Evolutionary conservation across 768 basidiomycete species (phyloP), one percentile per base, ranked within the genome.

Genomic region (Termitomyces eurrhizus): DNA sequence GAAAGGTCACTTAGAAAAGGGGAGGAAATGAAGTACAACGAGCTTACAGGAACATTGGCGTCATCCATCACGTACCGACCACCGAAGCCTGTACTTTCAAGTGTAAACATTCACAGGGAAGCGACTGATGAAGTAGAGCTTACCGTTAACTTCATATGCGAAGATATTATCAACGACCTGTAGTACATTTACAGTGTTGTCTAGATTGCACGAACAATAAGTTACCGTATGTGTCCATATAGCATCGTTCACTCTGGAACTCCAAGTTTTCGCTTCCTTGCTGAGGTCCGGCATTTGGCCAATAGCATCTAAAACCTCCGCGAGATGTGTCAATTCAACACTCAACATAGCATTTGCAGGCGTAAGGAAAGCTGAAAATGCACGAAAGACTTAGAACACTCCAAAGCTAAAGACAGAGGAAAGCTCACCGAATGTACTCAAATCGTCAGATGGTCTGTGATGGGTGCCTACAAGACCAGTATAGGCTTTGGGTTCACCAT

Each of bases 331-430:
- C 46, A 91, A 72, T 68, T 92, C 89, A 18, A 92, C 88, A 58
- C 85, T 88, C 57, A 92, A 76, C 89, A 92, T 90, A 7, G 90
- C 90, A 72, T 92, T 92, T 7, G 88, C 90, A 3, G 90, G 86
- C 0, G 85, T 88, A 60, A 90, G 76, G 72, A 89, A 92, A 4
- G 90, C 89, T 90, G 37, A 13, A 58, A 8, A 51, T 41, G 21
- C 16, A 42, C 13, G 12, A 32, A 33, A 51, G 39, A 42, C 32
- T 51, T 33, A 58, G n/a, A n/a, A 44, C 41, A 50, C 7, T 42
- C 18, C 11, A 8, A 9, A 21, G n/a, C 13, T 29, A 29, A 29
- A 29, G 29, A 29, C 39, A 39, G 42, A 2, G 21, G 7, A 4
- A 1, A 74, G 41, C 71, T 63, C 62, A 87, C 88, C 84, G 64